Evolutionary conservation across 169 alveolate species (phyloP).

Genomic region (Cryptosporidium ryanae): DNA sequence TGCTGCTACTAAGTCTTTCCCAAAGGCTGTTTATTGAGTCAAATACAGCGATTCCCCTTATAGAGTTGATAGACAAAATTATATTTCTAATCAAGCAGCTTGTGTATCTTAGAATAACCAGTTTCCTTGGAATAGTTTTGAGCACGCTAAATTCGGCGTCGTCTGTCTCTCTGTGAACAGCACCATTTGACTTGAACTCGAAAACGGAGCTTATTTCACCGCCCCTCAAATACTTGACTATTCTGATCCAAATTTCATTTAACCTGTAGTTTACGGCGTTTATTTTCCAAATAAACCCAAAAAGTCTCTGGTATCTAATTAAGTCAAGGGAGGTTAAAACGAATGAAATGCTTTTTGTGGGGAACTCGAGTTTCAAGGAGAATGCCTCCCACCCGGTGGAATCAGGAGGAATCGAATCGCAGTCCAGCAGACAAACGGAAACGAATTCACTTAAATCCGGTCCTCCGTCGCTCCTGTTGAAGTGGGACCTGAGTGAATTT

Average conservation of each 20-base stretch:
- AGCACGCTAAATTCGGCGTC: not conserved
- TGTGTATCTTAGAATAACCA: slow-evolving; percentile 18
- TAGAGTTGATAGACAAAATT: slow-evolving; percentile 6
- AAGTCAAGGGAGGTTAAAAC: not conserved
- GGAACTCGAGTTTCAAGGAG: slow-evolving; percentile 81
- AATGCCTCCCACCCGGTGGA: slow-evolving; percentile 87
- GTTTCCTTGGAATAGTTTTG: not conserved
- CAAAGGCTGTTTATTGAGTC: slow-evolving; percentile 32
- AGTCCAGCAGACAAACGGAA: not conserved
- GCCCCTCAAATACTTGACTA: slow-evolving; percentile 13
- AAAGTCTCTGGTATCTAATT: slow-evolving; percentile 8
- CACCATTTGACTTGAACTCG: too few species aligned
- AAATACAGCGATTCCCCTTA: slow-evolving; percentile 12
- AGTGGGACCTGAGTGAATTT: not conserved
- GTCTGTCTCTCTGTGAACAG: too few species aligned
- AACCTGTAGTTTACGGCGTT: slow-evolving; percentile 8
- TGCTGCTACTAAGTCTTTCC: not conserved
- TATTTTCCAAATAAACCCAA: slow-evolving; percentile 29
- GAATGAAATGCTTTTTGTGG: not conserved
- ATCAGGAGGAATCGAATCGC: slow-evolving; percentile 75
- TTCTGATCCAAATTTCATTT: slow-evolving; percentile 8
- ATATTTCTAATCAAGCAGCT: slow-evolving; percentile 31
- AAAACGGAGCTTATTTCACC: not conserved
- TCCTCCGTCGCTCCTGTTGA: not conserved
- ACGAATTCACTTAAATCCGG: not conserved